Percentiles rank a stretch among this genome's conserved stretches.
These are phyloP conservation scores for Boletellus emodensis DNA, from an alignment of 768 basidiomycete genomes.

Conservation along the genomic window DNA sequence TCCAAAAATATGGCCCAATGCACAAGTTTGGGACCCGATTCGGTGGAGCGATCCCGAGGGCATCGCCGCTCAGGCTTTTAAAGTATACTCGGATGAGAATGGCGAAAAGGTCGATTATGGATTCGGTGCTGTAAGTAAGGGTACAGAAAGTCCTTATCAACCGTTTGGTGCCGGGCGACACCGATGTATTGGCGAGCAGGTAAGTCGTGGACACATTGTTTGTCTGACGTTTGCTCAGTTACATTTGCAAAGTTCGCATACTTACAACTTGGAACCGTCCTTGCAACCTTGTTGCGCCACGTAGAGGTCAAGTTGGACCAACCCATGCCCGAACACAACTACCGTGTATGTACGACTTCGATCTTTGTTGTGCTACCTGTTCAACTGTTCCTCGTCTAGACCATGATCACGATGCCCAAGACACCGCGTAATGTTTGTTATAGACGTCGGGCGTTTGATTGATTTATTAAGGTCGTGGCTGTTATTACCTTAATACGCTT, in stretches of 20 bases:
- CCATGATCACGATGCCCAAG: constrained; percentile 91
- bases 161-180: constrained; percentile 97
- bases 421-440: constrained; percentile 61
- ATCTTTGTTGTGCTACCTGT: background rate
- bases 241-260: constrained; percentile 72
- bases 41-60: constrained; percentile 88
- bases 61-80: constrained; percentile 73
- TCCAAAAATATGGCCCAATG: constrained; percentile 73
- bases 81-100: constrained; percentile 65
- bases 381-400: constrained; percentile 43
- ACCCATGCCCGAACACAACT: constrained; percentile 78
- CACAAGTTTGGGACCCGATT: constrained; percentile 68
- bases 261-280: constrained; percentile 82
- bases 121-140: constrained; percentile 93
- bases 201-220: constrained; percentile 25
- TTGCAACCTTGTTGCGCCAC: constrained; percentile 72
- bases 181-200: constrained; percentile 91
- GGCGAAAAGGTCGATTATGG: constrained; percentile 96
- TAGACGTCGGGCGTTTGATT: constrained; percentile 59
- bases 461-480: constrained; percentile 9
- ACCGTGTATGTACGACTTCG: constrained; percentile 59
- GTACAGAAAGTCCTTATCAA: constrained; percentile 93
- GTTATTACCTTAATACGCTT: constrained; percentile 1
- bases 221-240: constrained; percentile 3
- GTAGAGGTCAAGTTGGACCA: constrained; percentile 66